A percentile compares a stretch with the other conserved stretches of the same genome.
Conservation (phyloP, 768 basidiomycete genomes). For the Coprinellus aureogranulatus region DNA sequence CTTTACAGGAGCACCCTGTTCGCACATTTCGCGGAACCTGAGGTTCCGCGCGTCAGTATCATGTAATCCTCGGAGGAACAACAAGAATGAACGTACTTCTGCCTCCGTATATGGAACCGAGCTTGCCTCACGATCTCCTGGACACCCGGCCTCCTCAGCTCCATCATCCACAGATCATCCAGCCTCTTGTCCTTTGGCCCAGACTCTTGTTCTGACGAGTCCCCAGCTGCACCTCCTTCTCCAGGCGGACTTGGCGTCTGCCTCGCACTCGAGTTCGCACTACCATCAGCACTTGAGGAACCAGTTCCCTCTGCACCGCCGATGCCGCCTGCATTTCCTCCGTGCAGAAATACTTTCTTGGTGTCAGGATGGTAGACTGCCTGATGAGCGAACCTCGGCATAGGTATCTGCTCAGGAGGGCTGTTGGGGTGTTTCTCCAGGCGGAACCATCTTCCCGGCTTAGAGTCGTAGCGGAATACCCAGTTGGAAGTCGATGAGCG, state of each 20-base stretch:
- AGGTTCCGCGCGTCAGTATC: too few relatives aligned
- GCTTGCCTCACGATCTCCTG: slow-evolving; percentile 65
- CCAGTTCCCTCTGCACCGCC: slow-evolving; percentile 4
- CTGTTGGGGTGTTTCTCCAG: slow-evolving; percentile 42
- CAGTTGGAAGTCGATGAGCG: slow-evolving; percentile 57
- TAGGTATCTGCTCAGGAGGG: slow-evolving; percentile 38
- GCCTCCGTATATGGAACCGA: slow-evolving; percentile 62
- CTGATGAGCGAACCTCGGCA: slow-evolving; percentile 74
- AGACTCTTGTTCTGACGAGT: slow-evolving; percentile 18
- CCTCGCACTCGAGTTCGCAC: slow-evolving; percentile 5
- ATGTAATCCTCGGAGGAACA: too few relatives aligned
- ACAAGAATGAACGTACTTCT: slow-evolving; percentile 51
- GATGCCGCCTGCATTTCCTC: slow-evolving; percentile 65
- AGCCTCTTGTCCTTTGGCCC: slow-evolving; percentile 46
- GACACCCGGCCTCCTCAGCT: slow-evolving; percentile 54
- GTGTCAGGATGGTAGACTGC: slow-evolving; percentile 66
- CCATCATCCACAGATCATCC: slow-evolving; percentile 81
- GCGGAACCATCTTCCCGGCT: slow-evolving; percentile 64
- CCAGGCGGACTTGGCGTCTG: slow-evolving; percentile 11
- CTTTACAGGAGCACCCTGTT: slow-evolving; percentile 56
- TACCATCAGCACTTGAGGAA: background rate
- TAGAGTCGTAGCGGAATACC: slow-evolving; percentile 61
- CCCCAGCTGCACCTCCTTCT: slow-evolving; percentile 12
- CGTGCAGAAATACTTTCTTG: slow-evolving; percentile 65
- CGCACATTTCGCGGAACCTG: slow-evolving; percentile 84